phyloP scores from a whole-genome alignment of 306 rosid genomes.

The Sesbania bispinosa region DNA sequence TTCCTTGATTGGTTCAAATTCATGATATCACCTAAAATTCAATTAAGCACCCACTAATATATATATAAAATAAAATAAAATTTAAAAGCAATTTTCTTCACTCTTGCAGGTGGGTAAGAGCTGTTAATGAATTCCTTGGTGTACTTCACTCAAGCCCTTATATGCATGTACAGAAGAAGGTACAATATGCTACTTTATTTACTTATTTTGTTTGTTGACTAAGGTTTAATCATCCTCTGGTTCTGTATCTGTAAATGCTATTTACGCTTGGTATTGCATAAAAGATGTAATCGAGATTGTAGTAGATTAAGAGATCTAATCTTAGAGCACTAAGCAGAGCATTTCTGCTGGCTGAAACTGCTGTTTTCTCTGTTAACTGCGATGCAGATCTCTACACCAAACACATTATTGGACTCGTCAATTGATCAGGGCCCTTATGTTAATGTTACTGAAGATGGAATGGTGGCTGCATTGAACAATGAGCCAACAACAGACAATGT shows the following conservation, averaged over 20 bases:
- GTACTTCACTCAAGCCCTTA: conserved; percentile 56
- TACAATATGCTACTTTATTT: conserved; percentile 21
- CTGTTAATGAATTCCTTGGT: conserved; percentile 60
- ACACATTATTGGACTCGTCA: conserved; percentile 35
- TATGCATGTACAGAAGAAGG: conserved; percentile 74
- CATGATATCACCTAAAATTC: neutral
- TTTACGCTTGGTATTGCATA: neutral
- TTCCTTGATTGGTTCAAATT: conserved; percentile 13
- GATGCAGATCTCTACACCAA: conserved; percentile 43
- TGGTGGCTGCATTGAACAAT: conserved; percentile 71
- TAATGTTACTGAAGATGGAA: conserved; percentile 65
- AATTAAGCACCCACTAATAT: neutral
- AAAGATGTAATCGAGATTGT: neutral
- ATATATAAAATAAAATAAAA: neutral
- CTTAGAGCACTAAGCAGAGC: neutral
- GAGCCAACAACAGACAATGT: conserved; percentile 35
- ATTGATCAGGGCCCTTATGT: conserved; percentile 89
- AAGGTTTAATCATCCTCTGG: conserved; percentile 3
- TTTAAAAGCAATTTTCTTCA: neutral
- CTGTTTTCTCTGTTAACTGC: conserved; percentile 29
- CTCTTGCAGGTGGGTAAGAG: conserved; percentile 88
- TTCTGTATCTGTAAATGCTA: neutral
- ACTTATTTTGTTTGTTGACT: conserved; percentile 6
- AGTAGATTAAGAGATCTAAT: neutral
- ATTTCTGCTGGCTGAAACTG: conserved; percentile 26